phyloP scores from a whole-genome alignment of 2,329 filamentous ascomycete genomes.

The Dactylellina parvicollis region DNA sequence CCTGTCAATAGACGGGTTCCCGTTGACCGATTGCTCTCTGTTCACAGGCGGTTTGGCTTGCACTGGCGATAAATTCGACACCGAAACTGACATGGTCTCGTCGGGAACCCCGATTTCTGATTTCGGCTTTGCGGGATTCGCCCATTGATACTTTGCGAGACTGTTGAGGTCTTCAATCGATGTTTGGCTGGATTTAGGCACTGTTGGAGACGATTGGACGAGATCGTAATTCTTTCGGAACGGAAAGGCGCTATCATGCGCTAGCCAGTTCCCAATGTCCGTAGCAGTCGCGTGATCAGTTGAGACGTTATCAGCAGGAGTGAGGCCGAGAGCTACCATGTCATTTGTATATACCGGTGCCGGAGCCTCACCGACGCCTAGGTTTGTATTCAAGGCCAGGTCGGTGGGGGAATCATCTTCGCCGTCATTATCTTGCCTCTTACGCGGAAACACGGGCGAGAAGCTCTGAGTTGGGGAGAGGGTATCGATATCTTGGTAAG shows the following conservation, averaged over 20 bases:
- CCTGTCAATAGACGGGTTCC: slow-evolving; percentile 15
- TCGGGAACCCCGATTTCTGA: slow-evolving; percentile 6
- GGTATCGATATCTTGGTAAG: slow-evolving; percentile 8
- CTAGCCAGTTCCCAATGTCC: slow-evolving; percentile 16
- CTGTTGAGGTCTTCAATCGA: background rate
- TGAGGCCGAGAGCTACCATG: background rate
- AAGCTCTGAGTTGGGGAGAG: slow-evolving; percentile 4
- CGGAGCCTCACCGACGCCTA: background rate
- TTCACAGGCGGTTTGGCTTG: background rate
- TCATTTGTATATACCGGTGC: background rate
- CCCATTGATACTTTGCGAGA: slow-evolving; percentile 2
- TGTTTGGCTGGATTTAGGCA: background rate
- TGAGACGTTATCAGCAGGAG: background rate
- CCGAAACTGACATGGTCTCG: background rate
- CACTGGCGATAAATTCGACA: slow-evolving; percentile 23
- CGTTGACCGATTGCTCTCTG: slow-evolving; percentile 13
- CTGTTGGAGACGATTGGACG: slow-evolving; percentile 10
- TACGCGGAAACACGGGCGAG: slow-evolving; percentile 3
- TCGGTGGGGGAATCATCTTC: background rate
- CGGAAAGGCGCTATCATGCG: slow-evolving; percentile 20
- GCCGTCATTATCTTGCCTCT: slow-evolving; percentile 1
- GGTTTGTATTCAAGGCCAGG: background rate
- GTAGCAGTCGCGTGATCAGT: background rate
- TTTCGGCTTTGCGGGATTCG: slow-evolving; percentile 11
- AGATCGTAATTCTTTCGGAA: slow-evolving; percentile 25